Evolutionary conservation across 202 grass and related monocot species (phyloP).

Genomic region (Carex sylvatica): DNA sequence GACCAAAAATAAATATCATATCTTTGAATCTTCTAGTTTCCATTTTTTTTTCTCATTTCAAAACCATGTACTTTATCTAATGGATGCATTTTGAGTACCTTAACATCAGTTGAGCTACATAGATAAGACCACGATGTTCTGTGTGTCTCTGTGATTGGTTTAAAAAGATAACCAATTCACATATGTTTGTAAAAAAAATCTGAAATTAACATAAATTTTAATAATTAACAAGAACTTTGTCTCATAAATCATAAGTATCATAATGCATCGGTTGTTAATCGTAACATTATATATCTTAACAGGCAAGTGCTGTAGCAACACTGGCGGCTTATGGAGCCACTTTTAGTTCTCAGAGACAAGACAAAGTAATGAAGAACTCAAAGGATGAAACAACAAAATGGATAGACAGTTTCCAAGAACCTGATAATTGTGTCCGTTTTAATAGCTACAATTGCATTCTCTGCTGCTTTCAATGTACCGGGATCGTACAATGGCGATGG

Average conservation of each 20-base stretch:
- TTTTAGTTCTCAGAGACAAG: conserved; percentile 12
- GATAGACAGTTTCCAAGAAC: conserved; percentile 7
- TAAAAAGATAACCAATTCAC: too few species aligned
- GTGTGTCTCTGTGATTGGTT: too few species aligned
- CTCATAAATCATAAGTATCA: too few species aligned
- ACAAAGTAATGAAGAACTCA: background rate
- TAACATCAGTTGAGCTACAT: background rate
- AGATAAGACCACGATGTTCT: too few species aligned
- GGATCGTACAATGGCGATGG: background rate
- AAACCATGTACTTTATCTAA: too few species aligned
- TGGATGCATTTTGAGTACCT: background rate
- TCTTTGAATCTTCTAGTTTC: background rate
- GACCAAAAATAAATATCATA: background rate
- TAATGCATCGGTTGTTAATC: too few species aligned
- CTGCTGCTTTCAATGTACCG: conserved; percentile 19
- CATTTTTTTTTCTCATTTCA: too few species aligned
- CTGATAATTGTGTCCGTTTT: conserved; percentile 2
- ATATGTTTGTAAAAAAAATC: too few species aligned
- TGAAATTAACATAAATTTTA: too few species aligned
- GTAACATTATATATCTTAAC: background rate
- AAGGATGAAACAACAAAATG: background rate
- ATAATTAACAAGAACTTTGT: too few species aligned
- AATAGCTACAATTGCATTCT: conserved; percentile 20
- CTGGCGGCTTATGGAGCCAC: conserved; percentile 3
- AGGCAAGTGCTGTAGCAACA: background rate